Evolutionary conservation across 176 grass and related monocot species (phyloP).

Genomic region (Typha latifolia): DNA sequence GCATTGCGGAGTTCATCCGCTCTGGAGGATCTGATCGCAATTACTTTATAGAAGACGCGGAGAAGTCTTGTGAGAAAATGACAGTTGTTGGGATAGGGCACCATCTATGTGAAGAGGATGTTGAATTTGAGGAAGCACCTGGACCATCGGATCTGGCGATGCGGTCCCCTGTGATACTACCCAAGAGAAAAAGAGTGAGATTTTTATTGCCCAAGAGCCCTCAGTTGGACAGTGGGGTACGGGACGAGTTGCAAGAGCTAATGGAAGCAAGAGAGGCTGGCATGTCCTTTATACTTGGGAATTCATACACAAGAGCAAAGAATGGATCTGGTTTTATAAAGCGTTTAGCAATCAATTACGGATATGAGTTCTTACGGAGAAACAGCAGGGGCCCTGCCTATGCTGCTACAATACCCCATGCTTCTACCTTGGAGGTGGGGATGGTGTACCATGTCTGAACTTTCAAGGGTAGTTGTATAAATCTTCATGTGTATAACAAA

Average conservation of each 20-base stretch:
- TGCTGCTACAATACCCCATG: constrained; percentile 53
- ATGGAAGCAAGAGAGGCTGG: constrained; percentile 75
- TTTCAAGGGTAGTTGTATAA: background rate
- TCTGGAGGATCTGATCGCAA: constrained; percentile 31
- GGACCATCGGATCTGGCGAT: constrained; percentile 19
- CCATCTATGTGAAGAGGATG: constrained; percentile 40
- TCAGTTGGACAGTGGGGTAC: constrained; percentile 29
- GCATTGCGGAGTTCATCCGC: constrained; percentile 85
- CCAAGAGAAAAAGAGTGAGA: constrained; percentile 42
- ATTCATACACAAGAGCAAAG: constrained; percentile 54
- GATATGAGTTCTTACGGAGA: constrained; percentile 71
- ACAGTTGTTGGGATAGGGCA: constrained; percentile 40
- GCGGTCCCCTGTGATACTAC: background rate
- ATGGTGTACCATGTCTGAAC: constrained; percentile 86
- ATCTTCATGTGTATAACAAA: background rate
- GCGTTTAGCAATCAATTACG: constrained; percentile 44
- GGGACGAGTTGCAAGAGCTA: constrained; percentile 60
- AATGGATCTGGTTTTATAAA: constrained; percentile 57
- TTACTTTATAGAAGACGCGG: constrained; percentile 15
- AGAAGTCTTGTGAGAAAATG: constrained; percentile 40
- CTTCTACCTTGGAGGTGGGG: constrained; percentile 74
- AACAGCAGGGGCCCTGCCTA: constrained; percentile 61
- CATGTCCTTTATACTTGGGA: constrained; percentile 76
- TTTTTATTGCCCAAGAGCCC: constrained; percentile 57
- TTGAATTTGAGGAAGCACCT: constrained; percentile 19